These are phyloP conservation scores for Vigna trinervia DNA, from an alignment of 306 rosid species.

Conservation along the genomic window DNA sequence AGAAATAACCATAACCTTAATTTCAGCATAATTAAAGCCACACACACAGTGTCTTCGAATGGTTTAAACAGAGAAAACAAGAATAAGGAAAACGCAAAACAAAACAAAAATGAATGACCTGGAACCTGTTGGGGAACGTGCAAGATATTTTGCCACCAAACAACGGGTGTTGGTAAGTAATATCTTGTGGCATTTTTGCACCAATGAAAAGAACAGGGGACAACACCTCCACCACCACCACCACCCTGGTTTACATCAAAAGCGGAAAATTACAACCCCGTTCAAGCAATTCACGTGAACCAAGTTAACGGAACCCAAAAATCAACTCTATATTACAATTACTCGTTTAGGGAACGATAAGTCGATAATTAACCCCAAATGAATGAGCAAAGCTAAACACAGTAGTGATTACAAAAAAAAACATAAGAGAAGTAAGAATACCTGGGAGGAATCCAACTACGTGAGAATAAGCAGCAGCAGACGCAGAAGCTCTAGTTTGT, in stretches of 20 bases:
- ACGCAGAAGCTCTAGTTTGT: conserved; percentile 3
- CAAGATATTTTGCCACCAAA: conserved; percentile 74
- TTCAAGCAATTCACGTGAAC: conserved; percentile 32
- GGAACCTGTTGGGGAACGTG: conserved; percentile 71
- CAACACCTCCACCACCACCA: conserved; percentile 6
- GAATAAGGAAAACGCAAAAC: background rate
- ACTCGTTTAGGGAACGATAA: background rate
- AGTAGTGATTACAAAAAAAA: background rate
- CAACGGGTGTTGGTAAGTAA: conserved; percentile 55
- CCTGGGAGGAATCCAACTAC: background rate
- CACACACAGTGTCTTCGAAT: background rate
- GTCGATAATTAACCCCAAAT: background rate
- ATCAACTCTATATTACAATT: conserved; percentile 8
- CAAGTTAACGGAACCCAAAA: conserved; percentile 1
- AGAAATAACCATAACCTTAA: conserved; percentile 28
- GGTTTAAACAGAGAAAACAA: background rate
- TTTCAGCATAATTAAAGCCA: conserved; percentile 18
- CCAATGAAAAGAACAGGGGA: background rate
- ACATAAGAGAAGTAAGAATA: background rate
- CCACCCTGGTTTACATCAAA: conserved; percentile 31
- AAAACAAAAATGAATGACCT: conserved; percentile 53
- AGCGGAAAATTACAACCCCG: background rate
- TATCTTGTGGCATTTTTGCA: conserved; percentile 59
- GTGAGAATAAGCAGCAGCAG: background rate
- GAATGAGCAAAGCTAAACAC: background rate